Evolutionary conservation across 306 rosid genomes (phyloP).

Genomic region (Urtica urens): DNA sequence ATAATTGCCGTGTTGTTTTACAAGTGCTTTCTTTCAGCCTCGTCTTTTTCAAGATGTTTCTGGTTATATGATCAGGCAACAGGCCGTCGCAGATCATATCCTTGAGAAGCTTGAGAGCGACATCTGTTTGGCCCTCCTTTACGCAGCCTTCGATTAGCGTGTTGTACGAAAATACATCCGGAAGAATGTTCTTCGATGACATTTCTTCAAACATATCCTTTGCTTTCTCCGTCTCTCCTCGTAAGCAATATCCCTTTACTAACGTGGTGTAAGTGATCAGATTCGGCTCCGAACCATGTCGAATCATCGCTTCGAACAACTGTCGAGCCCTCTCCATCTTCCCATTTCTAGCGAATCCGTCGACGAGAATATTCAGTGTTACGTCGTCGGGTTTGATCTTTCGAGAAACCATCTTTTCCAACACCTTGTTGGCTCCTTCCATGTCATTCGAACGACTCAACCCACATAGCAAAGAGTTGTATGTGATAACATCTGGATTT

Average conservation of each 20-base stretch:
- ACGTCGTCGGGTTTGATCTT: neutral
- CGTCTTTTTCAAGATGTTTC: neutral
- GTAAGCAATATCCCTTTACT: constrained; percentile 25
- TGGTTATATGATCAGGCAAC: constrained; percentile 7
- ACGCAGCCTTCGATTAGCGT: constrained; percentile 23
- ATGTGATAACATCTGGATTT: constrained; percentile 24
- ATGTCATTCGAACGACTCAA: neutral
- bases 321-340: neutral
- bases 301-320: neutral
- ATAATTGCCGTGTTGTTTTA: too few relatives aligned
- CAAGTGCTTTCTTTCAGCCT: too few relatives aligned
- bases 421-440: neutral
- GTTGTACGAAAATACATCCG: constrained; percentile 19
- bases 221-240: constrained; percentile 27
- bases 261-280: constrained; percentile 5
- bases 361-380: neutral
- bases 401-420: neutral
- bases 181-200: constrained; percentile 19
- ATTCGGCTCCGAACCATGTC: constrained; percentile 1
- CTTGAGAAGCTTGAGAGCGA: constrained; percentile 25
- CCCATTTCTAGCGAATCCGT: neutral
- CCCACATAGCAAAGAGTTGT: constrained; percentile 11
- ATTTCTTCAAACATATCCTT: constrained; percentile 14
- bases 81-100: constrained; percentile 28
- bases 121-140: constrained; percentile 14